Evolutionary conservation across 2,329 filamentous ascomycete genomes (phyloP).

Genomic region (Phoma sp.): DNA sequence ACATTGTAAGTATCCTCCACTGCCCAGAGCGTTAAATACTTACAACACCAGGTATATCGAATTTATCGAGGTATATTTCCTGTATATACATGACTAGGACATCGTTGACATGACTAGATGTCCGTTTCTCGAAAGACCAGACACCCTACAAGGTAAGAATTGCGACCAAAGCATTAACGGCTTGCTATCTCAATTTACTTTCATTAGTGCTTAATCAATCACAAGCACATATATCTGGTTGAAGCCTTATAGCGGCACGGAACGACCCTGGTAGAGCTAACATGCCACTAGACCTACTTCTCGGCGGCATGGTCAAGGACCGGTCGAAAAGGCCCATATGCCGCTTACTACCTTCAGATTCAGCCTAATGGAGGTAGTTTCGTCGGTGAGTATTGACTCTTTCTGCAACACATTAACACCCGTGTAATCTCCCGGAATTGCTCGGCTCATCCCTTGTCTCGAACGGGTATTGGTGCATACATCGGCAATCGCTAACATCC

Average conservation of each 20-base stretch:
- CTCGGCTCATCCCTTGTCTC: not conserved
- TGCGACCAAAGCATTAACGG: not conserved
- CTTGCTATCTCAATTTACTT: not conserved
- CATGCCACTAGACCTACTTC: constrained; percentile 70
- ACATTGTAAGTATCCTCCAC: constrained; percentile 64
- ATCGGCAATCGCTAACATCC: constrained; percentile 23
- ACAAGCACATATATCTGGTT: no score
- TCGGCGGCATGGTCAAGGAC: constrained; percentile 88
- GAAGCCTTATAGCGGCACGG: not conserved
- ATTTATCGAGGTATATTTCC: constrained; percentile 70
- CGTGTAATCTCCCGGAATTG: no score
- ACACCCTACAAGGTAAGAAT: constrained; percentile 82
- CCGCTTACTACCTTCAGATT: constrained; percentile 86
- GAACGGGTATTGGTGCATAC: not conserved
- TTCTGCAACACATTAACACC: not conserved
- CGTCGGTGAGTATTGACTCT: constrained; percentile 65
- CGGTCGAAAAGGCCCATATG: constrained; percentile 71
- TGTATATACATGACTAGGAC: not conserved
- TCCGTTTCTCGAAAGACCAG: constrained; percentile 82
- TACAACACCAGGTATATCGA: constrained; percentile 69
- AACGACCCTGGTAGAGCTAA: constrained; percentile 23
- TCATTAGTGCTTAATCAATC: no score
- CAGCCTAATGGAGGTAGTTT: constrained; percentile 73
- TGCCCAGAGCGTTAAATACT: constrained; percentile 1
- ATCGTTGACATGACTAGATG: constrained; percentile 57